Base-by-base conservation (phyloP, 176 grass and related monocot genomes). In the Cenchrus americanus region DNA sequence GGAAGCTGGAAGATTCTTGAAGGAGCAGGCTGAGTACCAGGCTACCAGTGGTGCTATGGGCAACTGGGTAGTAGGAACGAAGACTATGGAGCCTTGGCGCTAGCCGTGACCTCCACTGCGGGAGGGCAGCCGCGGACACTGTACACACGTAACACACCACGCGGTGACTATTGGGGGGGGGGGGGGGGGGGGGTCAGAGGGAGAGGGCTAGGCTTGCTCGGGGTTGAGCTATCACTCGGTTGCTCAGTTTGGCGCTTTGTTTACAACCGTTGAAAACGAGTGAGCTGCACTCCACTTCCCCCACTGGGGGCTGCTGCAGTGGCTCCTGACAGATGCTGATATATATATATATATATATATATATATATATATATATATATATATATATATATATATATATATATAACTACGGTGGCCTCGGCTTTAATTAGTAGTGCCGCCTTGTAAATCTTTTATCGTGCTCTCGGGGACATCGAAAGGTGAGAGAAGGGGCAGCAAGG, bases 191-290 rank as follows among this genome's bases (percentile, higher is more conserved):
- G n/a, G n/a, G n/a, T n/a, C n/a, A n/a, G n/a, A n/a, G n/a, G n/a
- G n/a, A n/a, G 15, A 3, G 69, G 8, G 7, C 21, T 14, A n/a
- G 15, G 40, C 62, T 74, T 75, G 71, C 51, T 66, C 52, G 49
- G 44, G 9, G 76, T 42, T 49, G 60, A 67, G 85, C 69, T 81
- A 78, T 75, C 78, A 60, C 71, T 18, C 32, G 62, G 62, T n/a
- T n/a, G n/a, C n/a, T n/a, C n/a, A n/a, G n/a, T n/a, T 83, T 79
- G 65, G 77, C 81, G 18, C 69, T 80, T 88, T 80, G 68, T 74
- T 79, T 80, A 88, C 76, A 80, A 84, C 87, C 87, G 87, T 89
- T 80, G 87, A 84, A 89, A 84, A 75, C 69, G 59, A 88, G 78
- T 8, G 70, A 87, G 61, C 76, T 79, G 46, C 46, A 18, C 59